A percentile compares a stretch with the other conserved stretches of the same genome.
phyloP scores from a whole-genome alignment of 164 flowering plant species.

The Stephania japonica region DNA sequence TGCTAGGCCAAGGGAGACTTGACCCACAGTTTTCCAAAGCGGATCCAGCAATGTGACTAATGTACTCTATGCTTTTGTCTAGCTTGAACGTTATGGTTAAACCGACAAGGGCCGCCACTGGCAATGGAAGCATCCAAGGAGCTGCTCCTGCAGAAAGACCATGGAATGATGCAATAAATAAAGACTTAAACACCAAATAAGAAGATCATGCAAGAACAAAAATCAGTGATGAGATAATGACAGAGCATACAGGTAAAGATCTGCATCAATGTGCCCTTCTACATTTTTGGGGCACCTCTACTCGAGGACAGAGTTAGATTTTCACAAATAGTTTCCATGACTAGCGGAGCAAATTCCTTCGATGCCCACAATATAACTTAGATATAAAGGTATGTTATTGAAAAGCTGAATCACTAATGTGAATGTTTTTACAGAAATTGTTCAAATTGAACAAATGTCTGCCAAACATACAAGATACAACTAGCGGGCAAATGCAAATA shows the following conservation, averaged over 20 bases:
- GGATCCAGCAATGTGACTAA: conserved; percentile 61
- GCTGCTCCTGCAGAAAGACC: conserved; percentile 30
- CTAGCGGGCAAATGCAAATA: neutral
- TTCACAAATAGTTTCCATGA: neutral
- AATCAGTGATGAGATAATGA: neutral
- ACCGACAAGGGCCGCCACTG: conserved; percentile 86
- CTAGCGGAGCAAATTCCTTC: neutral
- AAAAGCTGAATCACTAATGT: neutral
- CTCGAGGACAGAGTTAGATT: neutral
- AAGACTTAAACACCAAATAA: neutral
- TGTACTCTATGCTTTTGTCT: conserved; percentile 52
- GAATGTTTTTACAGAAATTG: neutral
- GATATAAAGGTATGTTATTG: neutral
- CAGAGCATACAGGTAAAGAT: neutral
- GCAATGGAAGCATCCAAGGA: conserved; percentile 67
- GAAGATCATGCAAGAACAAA: neutral
- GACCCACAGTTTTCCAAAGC: conserved; percentile 63
- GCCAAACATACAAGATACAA: neutral
- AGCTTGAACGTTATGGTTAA: conserved; percentile 86
- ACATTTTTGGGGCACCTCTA: neutral
- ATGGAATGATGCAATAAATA: neutral
- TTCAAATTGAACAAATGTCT: neutral
- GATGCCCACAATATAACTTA: neutral
- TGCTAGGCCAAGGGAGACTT: conserved; percentile 75
- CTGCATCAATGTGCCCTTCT: neutral